phyloP scores from a whole-genome alignment of 23 red algal genomes.

The Chondrus crispus region DNA sequence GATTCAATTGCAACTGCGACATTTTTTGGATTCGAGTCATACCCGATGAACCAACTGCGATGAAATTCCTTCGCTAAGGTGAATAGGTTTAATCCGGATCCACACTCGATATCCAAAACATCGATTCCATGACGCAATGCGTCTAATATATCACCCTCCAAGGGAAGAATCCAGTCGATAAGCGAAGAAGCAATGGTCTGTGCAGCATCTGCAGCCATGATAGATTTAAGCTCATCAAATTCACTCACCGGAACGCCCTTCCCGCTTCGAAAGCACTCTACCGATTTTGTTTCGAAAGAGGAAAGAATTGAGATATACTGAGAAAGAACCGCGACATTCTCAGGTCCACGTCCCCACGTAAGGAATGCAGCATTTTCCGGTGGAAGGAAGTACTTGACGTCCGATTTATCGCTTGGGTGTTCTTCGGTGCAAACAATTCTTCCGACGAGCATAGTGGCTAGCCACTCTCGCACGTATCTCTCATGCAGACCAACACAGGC shows the following conservation, averaged over 20 bases:
- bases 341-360: constrained; percentile 52
- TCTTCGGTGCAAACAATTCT: constrained; percentile 14
- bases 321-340: constrained; percentile 63
- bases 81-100: constrained; percentile 43
- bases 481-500: constrained; percentile 28
- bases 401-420: not conserved
- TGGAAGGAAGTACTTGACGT: constrained; percentile 33
- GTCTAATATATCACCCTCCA: constrained; percentile 14
- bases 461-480: constrained; percentile 69
- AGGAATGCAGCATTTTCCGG: constrained; percentile 69
- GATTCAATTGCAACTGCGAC: constrained; percentile 35
- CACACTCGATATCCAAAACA: constrained; percentile 65
- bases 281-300: constrained; percentile 30
- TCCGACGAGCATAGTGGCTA: constrained; percentile 51
- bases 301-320: constrained; percentile 59
- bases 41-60: constrained; percentile 64
- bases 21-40: constrained; percentile 32
- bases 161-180: constrained; percentile 57
- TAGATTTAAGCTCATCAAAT: constrained; percentile 58
- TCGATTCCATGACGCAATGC: constrained; percentile 42
- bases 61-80: constrained; percentile 63
- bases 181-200: constrained; percentile 65
- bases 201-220: constrained; percentile 70
- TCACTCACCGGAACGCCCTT: constrained; percentile 34
- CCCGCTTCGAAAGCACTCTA: constrained; percentile 54